Evolutionary conservation across 2,329 filamentous ascomycete species (phyloP).

Genomic region (Cercospora canescens): DNA sequence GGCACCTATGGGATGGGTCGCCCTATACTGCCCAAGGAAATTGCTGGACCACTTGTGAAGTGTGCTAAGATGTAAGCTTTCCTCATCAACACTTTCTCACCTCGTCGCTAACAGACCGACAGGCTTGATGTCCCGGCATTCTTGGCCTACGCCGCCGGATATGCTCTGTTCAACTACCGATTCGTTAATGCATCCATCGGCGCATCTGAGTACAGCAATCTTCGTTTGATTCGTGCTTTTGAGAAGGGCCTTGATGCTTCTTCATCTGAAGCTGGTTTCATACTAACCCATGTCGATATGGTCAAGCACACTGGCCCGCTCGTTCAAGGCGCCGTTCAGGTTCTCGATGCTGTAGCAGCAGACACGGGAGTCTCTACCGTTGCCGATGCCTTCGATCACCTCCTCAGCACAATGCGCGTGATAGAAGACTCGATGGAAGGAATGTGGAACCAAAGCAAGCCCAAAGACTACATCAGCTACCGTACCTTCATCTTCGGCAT

Average conservation of each 20-base stretch:
- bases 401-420: slow-evolving; percentile 35
- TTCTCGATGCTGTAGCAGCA: slow-evolving; percentile 56
- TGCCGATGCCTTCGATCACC: slow-evolving; percentile 28
- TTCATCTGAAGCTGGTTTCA: slow-evolving; percentile 91
- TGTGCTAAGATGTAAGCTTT: slow-evolving; percentile 79
- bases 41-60: slow-evolving; percentile 78
- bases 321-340: slow-evolving; percentile 68
- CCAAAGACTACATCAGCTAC: slow-evolving; percentile 82
- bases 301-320: slow-evolving; percentile 80
- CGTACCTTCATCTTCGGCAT: slow-evolving; percentile 97
- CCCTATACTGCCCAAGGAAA: slow-evolving; percentile 68
- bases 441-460: slow-evolving; percentile 91
- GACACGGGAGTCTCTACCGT: slow-evolving; percentile 22
- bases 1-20: slow-evolving; percentile 73
- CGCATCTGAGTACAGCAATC: slow-evolving; percentile 56
- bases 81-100: background rate
- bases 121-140: slow-evolving; percentile 81
- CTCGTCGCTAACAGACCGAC: slow-evolving; percentile 4
- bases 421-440: slow-evolving; percentile 40
- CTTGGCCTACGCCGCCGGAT: slow-evolving; percentile 76
- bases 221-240: slow-evolving; percentile 87
- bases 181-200: slow-evolving; percentile 58
- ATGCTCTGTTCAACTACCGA: slow-evolving; percentile 64
- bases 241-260: slow-evolving; percentile 82
- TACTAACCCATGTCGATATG: slow-evolving; percentile 96